Base-by-base conservation (phyloP, 768 basidiomycete species). In the Pleurotus salmoneostramineus region DNA sequence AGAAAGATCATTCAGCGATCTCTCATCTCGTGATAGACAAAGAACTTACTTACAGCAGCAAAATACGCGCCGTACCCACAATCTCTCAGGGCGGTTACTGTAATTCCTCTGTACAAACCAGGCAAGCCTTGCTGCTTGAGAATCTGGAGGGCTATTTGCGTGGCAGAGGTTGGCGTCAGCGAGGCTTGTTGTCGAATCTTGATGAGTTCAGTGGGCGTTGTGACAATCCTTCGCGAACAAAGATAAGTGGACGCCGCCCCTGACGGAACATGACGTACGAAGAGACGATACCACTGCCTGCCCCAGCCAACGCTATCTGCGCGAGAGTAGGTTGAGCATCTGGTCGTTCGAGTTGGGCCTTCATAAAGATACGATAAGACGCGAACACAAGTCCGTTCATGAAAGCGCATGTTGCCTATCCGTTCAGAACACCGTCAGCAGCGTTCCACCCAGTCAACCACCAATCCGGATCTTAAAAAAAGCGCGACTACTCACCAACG, bases 381-480 rank as follows among this genome's bases (percentile, higher is more conserved):
- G 91, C 82, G 69, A 97, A 96, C 3, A 95, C 84, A 12, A 93
- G 75, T 10, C 94, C 93, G 65, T 95, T 97, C 77, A 93, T 80
- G 1, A 89, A 72, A 0, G 91, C 89, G 21, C 82, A 81, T 2
- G 85, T 83, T 1, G 83, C 78, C 91, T 92, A 48, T 35, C 27
- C 15, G 12, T 7, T 27, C 15, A 10, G 7, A 15, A 33, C 27
- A 45, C 14, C 37, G 40, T 52, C 46, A 34, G 45, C 44, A 45
- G 35, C 44, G 15, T 27, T 15, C 7, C 21, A 27, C 21, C 21
- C 43, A 43, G 12, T 15, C 11, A 54, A 21, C 21, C 8, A 35
- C 11, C 6, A 54, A 21, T 44, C 50, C 42, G 31, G 32, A 14
- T 58, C 3, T 46, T 56, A 31, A 47, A 46, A 46, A 46, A 4